Conservation (phyloP, 139 green algal species). For the Cymbomonas tetramitiformis region DNA sequence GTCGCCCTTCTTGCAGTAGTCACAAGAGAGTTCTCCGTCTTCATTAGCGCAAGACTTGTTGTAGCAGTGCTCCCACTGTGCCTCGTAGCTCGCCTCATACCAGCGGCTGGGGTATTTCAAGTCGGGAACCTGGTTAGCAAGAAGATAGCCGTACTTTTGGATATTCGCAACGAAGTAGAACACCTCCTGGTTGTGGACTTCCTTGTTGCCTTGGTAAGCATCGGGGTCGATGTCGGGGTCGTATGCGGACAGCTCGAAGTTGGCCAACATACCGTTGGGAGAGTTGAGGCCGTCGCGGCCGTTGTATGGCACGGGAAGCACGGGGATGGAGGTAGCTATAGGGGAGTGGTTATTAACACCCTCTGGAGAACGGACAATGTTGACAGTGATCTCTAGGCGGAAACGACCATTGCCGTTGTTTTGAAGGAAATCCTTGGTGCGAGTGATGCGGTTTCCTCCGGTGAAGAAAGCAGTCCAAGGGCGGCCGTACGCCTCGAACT, state of each 20-base stretch:
- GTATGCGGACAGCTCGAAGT: constrained; percentile 20
- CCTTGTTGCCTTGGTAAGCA: no score
- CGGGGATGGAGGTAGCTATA: constrained; percentile 16
- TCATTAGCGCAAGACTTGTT: background rate
- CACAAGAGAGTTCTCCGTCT: no score
- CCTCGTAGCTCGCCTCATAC: background rate
- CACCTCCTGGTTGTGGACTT: background rate
- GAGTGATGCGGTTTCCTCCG: constrained; percentile 18
- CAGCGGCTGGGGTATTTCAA: background rate
- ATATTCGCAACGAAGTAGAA: background rate
- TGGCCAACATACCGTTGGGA: background rate
- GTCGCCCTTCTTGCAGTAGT: background rate
- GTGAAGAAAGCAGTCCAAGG: constrained; percentile 28
- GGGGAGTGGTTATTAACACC: constrained; percentile 14
- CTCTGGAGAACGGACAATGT: no score
- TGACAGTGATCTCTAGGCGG: constrained; percentile 20
- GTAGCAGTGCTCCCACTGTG: background rate
- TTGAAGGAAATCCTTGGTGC: constrained; percentile 6
- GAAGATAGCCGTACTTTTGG: background rate
- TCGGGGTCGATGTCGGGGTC: constrained; percentile 21
- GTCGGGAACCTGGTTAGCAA: background rate
- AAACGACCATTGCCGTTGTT: constrained; percentile 26
- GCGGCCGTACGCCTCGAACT: background rate
- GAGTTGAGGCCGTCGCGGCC: background rate
- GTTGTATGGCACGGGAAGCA: constrained; percentile 22